Base-by-base conservation (phyloP, 2,329 filamentous ascomycete genomes). In the Cordyceps sp. region DNA sequence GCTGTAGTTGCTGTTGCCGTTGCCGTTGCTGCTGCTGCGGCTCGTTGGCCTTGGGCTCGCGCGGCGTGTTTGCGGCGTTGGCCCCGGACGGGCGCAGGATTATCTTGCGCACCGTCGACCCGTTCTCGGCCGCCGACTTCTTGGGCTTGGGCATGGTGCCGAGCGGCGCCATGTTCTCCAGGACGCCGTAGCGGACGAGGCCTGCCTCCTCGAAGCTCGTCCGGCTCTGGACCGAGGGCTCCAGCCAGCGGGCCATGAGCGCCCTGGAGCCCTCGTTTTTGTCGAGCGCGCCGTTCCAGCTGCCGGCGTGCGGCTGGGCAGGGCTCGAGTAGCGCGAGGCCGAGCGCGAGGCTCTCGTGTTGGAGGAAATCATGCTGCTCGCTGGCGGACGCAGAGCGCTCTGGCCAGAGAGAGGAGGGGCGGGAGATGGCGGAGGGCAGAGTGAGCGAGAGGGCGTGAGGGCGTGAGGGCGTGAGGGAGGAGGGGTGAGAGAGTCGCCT, bases 91-190 rank as follows among this genome's bases (percentile, higher is more conserved):
- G 51, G 45, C 61, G 62, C 34, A 66, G 42, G 23, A 66, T 59
- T 32, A 66, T 64, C 43, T 55, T 64, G 37, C 57, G 50, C 30
- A 33, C 34, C 14, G 47, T 36, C 14, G 39, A 40, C 32, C 36
- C 40, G 33, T 45, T 42, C 37, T 52, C 44, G 31, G 37, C 44
- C 9, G 39, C 52, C 17, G 39, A 43, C 45, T 49, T 57, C 48
- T 59, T 62, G 24, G 53, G 66, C 54, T 69, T 72, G 10, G 85
- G 85, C 42, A 75, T 63, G 33, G 74, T 67, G 26, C 85, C 85
- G 34, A 93, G 59, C 18, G 85, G 77, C 33, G 75, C 76, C 85
- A 93, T 93, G 45, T 77, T 77, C 53, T 82, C 77, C 36, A 92
- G 62, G 14, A 92, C 80, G 40, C 81, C 81, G 51, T 74, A 72